phyloP scores from a whole-genome alignment of 257 asterid species.

The Lycium barbarum region DNA sequence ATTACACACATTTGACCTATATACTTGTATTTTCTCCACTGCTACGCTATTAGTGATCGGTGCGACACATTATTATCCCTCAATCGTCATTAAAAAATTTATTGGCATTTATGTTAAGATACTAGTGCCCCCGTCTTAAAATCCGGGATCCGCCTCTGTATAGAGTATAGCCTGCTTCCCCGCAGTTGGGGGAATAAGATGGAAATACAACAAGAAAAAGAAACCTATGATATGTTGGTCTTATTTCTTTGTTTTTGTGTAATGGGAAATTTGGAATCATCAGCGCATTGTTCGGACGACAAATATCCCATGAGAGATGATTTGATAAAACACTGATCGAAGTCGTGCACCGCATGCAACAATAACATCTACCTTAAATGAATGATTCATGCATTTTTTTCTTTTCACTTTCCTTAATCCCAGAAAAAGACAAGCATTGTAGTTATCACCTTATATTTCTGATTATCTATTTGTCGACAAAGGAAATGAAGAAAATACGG shows the following conservation, averaged over 20 bases:
- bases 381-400: background rate
- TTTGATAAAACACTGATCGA: slow-evolving; percentile 1
- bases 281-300: background rate
- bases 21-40: too few relatives aligned
- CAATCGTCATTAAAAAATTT: too few relatives aligned
- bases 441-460: background rate
- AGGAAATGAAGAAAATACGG: background rate
- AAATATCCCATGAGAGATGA: background rate
- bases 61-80: too few relatives aligned
- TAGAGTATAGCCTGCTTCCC: background rate
- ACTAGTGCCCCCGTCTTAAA: too few relatives aligned
- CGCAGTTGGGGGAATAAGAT: background rate
- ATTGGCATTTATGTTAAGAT: too few relatives aligned
- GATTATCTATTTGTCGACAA: background rate
- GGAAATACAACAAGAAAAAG: background rate
- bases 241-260: background rate
- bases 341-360: background rate
- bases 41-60: too few relatives aligned
- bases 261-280: slow-evolving; percentile 16
- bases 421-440: background rate
- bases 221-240: background rate
- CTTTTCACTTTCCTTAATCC: background rate
- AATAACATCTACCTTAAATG: background rate
- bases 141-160: too few relatives aligned
- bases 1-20: too few relatives aligned